Evolutionary conservation across 192 early-diverging fungal species (phyloP), one percentile per base, ranked within the genome.

Genomic region (Backusella luteola): DNA sequence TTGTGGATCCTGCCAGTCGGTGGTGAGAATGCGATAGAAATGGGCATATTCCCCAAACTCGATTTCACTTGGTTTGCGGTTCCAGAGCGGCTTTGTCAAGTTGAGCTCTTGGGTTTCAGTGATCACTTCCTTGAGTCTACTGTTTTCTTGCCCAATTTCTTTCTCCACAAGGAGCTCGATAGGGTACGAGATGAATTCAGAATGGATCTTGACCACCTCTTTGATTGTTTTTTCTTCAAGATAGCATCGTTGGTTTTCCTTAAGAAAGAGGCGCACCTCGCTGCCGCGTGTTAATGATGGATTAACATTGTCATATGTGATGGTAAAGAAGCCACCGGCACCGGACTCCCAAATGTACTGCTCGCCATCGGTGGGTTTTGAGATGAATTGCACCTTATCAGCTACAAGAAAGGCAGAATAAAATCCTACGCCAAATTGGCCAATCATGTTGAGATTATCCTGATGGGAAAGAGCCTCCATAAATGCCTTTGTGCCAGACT

Each of bases 391-490:
- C 34, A 99, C 98, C 85, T 93, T 92, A 86, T 99, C 98, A 82
- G 96, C 97, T 76, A 98, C 96, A 75, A 99, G 89, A 93, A 97
- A 99, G 71, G 97, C 97, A 76, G 97, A 97, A 93, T 98, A 99
- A 95, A 99, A 98, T 89, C 98, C 98, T 67, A 99, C 98, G 95
- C 98, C 98, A 84, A 99, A 99, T 86, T 99, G 97, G 83, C 97
- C 98, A 86, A 99, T 98, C 96, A 99, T 97, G 85, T 95, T 97
- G 76, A 97, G 96, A 88, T 96, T 95, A 75, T 95, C 96, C 83
- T 94, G 95, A 74, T 90, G 88, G 80, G 93, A 90, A 73, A 98
- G 90, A 71, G 93, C 95, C 89, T 99, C 97, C 97, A 99, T 99
- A 86, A 98, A 98, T 46, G 94, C 93, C 91, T 97, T 97, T 89